phyloP scores from a whole-genome alignment of 2,329 filamentous ascomycete species.

The Trichophyton simii region DNA sequence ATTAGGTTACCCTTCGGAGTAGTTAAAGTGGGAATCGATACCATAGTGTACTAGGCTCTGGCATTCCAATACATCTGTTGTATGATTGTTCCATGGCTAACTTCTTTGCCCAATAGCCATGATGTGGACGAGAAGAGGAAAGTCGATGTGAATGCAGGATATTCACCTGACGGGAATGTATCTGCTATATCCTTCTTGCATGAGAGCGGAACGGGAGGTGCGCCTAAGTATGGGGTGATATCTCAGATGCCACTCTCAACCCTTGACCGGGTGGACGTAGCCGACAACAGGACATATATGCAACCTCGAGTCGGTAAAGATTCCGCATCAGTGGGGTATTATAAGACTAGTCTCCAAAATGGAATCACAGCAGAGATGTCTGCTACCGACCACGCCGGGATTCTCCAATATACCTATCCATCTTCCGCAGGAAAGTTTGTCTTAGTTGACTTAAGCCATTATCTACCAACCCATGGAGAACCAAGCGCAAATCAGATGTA shows the following conservation, averaged over 20 bases:
- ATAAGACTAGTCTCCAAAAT: conserved; percentile 46
- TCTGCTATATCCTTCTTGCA: conserved; percentile 41
- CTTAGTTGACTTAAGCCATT: conserved; percentile 39
- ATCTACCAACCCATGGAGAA: conserved; percentile 31
- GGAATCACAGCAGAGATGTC: conserved; percentile 54
- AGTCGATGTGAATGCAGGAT: conserved; percentile 31
- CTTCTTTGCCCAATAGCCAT: not conserved
- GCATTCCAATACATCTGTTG: conserved; percentile 5
- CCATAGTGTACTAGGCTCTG: conserved; percentile 25
- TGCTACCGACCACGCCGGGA: conserved; percentile 47
- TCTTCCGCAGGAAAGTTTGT: conserved; percentile 42
- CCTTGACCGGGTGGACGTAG: conserved; percentile 29
- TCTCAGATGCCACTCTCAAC: conserved; percentile 27
- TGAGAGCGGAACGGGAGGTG: conserved; percentile 37
- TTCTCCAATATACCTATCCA: conserved; percentile 54
- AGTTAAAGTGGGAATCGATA: conserved; percentile 33
- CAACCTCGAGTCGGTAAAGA: conserved; percentile 50
- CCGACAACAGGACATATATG: conserved; percentile 33
- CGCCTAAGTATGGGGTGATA: conserved; percentile 29
- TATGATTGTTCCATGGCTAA: not conserved
- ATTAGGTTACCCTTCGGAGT: conserved; percentile 28
- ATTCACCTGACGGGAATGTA: conserved; percentile 38
- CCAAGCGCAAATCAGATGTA: conserved; percentile 31
- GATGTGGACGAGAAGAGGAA: not conserved
- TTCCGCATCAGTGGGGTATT: conserved; percentile 50